These are phyloP conservation scores for Silybum marianum DNA, from an alignment of 129 eudicot species.

Conservation along the genomic window DNA sequence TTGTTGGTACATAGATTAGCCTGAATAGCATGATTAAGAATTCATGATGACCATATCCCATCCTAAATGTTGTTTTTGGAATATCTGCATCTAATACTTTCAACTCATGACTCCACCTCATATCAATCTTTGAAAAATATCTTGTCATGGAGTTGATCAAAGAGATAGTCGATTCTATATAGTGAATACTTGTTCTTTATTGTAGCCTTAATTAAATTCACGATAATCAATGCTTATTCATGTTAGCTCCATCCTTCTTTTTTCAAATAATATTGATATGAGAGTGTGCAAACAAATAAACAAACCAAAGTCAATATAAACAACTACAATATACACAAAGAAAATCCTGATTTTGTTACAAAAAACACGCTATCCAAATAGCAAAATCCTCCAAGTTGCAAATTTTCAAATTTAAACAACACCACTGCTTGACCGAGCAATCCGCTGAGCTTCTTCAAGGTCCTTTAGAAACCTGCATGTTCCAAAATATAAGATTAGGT, in stretches of 20 bases:
- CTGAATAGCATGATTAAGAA: neutral
- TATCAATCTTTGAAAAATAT: neutral
- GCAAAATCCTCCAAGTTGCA: slow-evolving; percentile 6
- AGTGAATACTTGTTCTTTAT: neutral
- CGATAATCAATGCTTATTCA: neutral
- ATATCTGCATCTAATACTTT: neutral
- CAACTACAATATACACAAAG: neutral
- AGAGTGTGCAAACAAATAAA: neutral
- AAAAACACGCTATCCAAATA: neutral
- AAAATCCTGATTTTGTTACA: neutral
- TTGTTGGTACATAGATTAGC: too few relatives aligned
- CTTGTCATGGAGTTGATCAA: neutral
- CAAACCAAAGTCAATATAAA: neutral
- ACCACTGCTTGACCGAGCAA: slow-evolving; percentile 61
- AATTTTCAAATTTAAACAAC: slow-evolving; percentile 43
- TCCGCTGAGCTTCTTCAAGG: slow-evolving; percentile 95
- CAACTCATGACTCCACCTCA: neutral
- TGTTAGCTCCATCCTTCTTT: neutral
- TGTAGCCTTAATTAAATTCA: too few relatives aligned
- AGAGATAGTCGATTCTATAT: neutral
- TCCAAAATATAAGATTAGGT: slow-evolving; percentile 6
- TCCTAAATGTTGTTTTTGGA: neutral
- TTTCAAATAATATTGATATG: neutral
- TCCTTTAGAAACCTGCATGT: slow-evolving; percentile 79
- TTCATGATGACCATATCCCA: neutral